These are phyloP conservation scores for Schizothecium vesticola DNA, from an alignment of 495 filamentous ascomycete species.

Conservation along the genomic window DNA sequence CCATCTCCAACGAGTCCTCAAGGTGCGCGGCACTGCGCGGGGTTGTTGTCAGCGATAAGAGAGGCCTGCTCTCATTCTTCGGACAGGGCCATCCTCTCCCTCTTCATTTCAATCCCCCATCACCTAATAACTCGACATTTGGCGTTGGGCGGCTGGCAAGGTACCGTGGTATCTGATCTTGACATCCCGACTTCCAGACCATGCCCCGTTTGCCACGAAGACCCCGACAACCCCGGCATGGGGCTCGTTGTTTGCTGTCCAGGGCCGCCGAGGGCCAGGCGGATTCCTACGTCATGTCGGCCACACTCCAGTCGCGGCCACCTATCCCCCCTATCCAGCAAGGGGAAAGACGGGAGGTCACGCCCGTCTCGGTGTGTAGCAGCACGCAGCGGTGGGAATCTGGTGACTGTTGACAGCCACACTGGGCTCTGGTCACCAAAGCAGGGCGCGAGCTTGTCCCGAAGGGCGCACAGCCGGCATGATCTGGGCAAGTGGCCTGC, in stretches of 20 bases:
- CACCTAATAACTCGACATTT: neutral
- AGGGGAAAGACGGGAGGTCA: neutral
- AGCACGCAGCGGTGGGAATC: neutral
- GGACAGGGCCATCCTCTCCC: neutral
- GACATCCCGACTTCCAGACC: too few relatives aligned
- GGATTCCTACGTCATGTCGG: conserved; percentile 5
- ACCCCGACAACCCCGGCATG: neutral
- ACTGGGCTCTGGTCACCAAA: neutral
- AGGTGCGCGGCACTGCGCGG: neutral
- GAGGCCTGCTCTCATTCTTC: neutral
- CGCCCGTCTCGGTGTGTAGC: neutral
- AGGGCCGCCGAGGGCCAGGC: neutral
- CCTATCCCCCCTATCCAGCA: neutral
- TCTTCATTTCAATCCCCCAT: neutral
- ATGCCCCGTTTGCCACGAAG: neutral
- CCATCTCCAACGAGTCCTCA: neutral
- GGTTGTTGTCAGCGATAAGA: neutral
- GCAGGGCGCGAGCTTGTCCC: neutral
- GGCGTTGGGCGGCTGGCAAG: neutral
- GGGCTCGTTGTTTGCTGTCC: neutral
- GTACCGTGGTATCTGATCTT: neutral
- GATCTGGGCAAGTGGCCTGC: conserved; percentile 1
- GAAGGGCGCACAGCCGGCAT: neutral
- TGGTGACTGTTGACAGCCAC: neutral
- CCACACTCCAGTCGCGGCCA: neutral